Evolutionary conservation across 345 rosid species (phyloP).

Genomic region (Melaleuca alternifolia): DNA sequence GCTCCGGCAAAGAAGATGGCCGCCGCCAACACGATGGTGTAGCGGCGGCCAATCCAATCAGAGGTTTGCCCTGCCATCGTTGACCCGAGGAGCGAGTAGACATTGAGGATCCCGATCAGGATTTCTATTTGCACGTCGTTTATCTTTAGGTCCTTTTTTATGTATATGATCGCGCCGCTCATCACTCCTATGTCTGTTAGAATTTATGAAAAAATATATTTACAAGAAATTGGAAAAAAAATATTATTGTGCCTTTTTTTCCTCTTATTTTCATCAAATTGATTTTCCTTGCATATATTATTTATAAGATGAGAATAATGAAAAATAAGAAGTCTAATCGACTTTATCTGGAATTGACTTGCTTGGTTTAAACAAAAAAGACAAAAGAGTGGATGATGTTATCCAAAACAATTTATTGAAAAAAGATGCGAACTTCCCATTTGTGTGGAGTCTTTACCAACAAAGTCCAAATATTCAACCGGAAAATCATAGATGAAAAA

Average conservation of each 20-base stretch:
- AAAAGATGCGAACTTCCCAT: not conserved
- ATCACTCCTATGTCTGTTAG: conserved; percentile 71
- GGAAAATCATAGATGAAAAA: not conserved
- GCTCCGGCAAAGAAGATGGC: conserved; percentile 86
- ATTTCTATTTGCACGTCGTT: conserved; percentile 32
- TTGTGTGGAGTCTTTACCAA: not conserved
- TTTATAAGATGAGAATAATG: not conserved
- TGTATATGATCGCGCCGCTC: conserved; percentile 67
- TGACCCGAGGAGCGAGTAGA: conserved; percentile 67
- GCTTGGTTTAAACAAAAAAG: not conserved
- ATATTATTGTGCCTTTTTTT: not conserved
- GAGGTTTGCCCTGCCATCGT: conserved; percentile 78
- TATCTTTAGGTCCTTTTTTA: conserved; percentile 34
- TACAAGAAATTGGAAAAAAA: not conserved
- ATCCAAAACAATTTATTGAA: not conserved
- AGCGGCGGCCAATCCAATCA: conserved; percentile 85
- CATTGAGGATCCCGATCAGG: conserved; percentile 49
- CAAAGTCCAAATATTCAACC: not conserved
- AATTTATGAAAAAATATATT: not conserved
- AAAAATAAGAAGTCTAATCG: not conserved
- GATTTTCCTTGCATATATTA: not conserved
- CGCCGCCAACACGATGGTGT: conserved; percentile 79
- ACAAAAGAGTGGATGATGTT: not conserved
- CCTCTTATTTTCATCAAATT: not conserved
- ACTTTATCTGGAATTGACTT: not conserved